phyloP scores from a whole-genome alignment of 331 rosid genomes.

The Dryas integrifolia region DNA sequence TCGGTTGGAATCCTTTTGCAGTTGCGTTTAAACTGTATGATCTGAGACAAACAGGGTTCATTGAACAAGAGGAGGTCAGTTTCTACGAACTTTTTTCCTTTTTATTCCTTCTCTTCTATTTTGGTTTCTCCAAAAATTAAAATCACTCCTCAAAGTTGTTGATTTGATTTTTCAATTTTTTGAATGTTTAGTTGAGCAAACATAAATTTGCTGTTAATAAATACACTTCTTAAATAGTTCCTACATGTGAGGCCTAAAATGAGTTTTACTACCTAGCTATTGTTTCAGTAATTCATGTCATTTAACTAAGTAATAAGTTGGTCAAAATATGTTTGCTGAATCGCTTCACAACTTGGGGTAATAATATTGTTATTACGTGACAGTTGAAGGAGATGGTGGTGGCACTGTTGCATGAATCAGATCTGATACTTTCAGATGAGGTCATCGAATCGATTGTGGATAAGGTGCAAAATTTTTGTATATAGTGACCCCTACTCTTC shows the following conservation, averaged over 20 bases:
- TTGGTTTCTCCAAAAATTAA: background rate
- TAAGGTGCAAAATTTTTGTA: slow-evolving; percentile 46
- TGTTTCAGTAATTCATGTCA: background rate
- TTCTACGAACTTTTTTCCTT: background rate
- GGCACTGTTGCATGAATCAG: slow-evolving; percentile 83
- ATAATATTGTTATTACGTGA: slow-evolving; percentile 14
- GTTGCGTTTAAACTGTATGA: slow-evolving; percentile 85
- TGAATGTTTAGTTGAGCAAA: background rate
- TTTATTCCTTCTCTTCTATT: background rate
- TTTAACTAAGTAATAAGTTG: background rate
- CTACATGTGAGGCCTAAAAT: background rate
- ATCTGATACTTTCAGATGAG: slow-evolving; percentile 72
- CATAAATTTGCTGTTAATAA: background rate
- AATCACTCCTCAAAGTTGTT: background rate
- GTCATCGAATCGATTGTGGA: slow-evolving; percentile 69
- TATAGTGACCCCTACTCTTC: background rate
- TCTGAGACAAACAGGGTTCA: slow-evolving; percentile 76
- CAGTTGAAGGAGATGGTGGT: slow-evolving; percentile 89
- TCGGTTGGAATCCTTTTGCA: slow-evolving; percentile 42
- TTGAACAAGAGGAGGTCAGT: slow-evolving; percentile 80
- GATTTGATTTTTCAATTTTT: background rate
- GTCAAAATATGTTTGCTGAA: slow-evolving; percentile 1
- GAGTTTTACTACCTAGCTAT: slow-evolving; percentile 5
- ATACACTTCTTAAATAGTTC: background rate
- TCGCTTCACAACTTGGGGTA: slow-evolving; percentile 6